A percentile compares a stretch with the other conserved stretches of the same genome.
These are phyloP conservation scores for Termitomyces sp. DNA, from an alignment of 768 basidiomycete species.

Conservation along the genomic window DNA sequence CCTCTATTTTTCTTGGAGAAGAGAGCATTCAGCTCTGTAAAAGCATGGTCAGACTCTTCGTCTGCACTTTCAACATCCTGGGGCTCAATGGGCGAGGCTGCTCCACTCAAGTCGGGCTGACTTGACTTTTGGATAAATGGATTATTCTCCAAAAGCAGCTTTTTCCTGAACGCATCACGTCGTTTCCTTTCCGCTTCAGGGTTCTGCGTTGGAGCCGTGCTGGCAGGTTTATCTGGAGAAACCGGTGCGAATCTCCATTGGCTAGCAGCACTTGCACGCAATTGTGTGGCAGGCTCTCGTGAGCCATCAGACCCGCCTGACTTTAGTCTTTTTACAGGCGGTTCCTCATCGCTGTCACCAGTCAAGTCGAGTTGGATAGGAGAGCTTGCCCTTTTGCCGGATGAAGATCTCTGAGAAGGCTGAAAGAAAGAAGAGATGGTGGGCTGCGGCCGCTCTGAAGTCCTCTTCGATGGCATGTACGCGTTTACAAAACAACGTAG, in stretches of 20 bases:
- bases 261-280: slow-evolving; percentile 14
- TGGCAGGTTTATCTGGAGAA: slow-evolving; percentile 21
- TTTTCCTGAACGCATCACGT: slow-evolving; percentile 45
- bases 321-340: slow-evolving; percentile 27
- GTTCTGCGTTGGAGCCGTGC: slow-evolving; percentile 1
- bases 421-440: slow-evolving; percentile 39
- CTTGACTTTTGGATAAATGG: slow-evolving; percentile 24
- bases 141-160: slow-evolving; percentile 45
- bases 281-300: background rate
- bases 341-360: slow-evolving; percentile 29
- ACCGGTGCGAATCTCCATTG: slow-evolving; percentile 44
- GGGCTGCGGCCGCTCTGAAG: slow-evolving; percentile 23
- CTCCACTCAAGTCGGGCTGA: slow-evolving; percentile 9
- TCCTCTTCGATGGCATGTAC: slow-evolving; percentile 10
- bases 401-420: slow-evolving; percentile 9
- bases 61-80: slow-evolving; percentile 27
- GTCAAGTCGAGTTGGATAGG: slow-evolving; percentile 46
- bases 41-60: slow-evolving; percentile 41
- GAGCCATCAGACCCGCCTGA: background rate
- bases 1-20: slow-evolving; percentile 38
- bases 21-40: slow-evolving; percentile 42
- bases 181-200: slow-evolving; percentile 21
- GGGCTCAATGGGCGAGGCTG: slow-evolving; percentile 17
- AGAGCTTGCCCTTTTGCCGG: slow-evolving; percentile 11
- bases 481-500: background rate